phyloP scores from a whole-genome alignment of 2,329 filamentous ascomycete species.

The Paramyrothecium sp. region DNA sequence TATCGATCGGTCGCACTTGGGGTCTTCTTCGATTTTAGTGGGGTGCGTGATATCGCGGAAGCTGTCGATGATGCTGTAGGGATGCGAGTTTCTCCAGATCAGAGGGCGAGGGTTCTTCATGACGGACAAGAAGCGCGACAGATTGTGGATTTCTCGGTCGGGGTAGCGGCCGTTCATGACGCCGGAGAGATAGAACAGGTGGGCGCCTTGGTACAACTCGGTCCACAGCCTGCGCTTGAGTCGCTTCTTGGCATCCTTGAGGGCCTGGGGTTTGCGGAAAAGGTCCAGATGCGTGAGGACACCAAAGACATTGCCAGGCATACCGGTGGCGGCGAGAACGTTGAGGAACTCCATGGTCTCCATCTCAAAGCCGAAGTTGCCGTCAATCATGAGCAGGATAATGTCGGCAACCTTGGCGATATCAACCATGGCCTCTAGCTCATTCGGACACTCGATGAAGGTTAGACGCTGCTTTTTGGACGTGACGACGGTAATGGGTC shows the following conservation, averaged over 20 bases:
- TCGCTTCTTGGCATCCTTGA: constrained; percentile 93
- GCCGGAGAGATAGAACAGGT: constrained; percentile 94
- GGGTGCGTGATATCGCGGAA: constrained; percentile 95
- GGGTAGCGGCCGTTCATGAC: constrained; percentile 97
- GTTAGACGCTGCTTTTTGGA: constrained; percentile 94
- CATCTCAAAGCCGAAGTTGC: constrained; percentile 99
- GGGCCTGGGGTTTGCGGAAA: constrained; percentile 87
- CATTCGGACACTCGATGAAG: constrained; percentile 96
- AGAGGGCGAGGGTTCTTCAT: constrained; percentile 99
- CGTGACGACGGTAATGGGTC: constrained; percentile 92
- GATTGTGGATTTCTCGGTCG: constrained; percentile 92
- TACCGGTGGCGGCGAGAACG: constrained; percentile 86
- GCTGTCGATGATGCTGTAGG: constrained; percentile 89
- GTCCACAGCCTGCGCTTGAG: constrained; percentile 96
- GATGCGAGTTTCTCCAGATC: constrained; percentile 94
- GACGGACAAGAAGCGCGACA: constrained; percentile 91
- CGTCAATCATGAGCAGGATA: constrained; percentile 95
- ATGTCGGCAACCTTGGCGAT: constrained; percentile 97
- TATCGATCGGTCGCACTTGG: constrained; percentile 86
- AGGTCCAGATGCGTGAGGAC: constrained; percentile 95
- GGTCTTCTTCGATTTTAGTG: constrained; percentile 82
- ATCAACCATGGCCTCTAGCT: constrained; percentile 94
- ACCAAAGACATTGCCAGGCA: constrained; percentile 98
- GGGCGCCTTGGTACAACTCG: constrained; percentile 93
- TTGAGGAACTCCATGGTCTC: constrained; percentile 99